Percentiles rank a stretch among this genome's conserved stretches.
phyloP scores from a whole-genome alignment of 345 rosid genomes.

The Erucastrum elatum region DNA sequence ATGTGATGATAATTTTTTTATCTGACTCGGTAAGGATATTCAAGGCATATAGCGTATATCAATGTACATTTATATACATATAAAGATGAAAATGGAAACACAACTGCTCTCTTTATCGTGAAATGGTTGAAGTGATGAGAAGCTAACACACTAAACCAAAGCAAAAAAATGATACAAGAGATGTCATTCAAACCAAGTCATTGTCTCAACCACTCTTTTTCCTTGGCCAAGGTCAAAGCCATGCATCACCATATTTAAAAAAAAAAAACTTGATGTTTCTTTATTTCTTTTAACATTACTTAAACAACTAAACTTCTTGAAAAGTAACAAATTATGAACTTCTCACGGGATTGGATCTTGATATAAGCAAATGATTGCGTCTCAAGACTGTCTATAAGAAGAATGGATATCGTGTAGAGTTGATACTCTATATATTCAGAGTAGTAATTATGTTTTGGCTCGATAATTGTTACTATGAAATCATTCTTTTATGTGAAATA shows the following conservation, averaged over 20 bases:
- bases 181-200: conserved; percentile 32
- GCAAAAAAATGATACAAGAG: neutral
- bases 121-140: conserved; percentile 36
- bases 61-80: neutral
- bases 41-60: too few relatives aligned
- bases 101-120: conserved; percentile 40
- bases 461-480: neutral
- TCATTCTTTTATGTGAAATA: neutral
- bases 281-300: too few relatives aligned
- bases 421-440: conserved; percentile 6
- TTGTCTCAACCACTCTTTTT: conserved; percentile 39
- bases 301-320: conserved; percentile 9
- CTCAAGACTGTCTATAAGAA: neutral
- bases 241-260: conserved; percentile 37
- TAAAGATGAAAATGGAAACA: conserved; percentile 23
- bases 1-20: neutral
- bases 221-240: conserved; percentile 39
- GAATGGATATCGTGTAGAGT: conserved; percentile 22
- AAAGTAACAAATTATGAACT: conserved; percentile 1
- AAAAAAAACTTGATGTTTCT: too few relatives aligned
- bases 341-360: neutral
- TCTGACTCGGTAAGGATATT: conserved; percentile 17
- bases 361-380: conserved; percentile 11
- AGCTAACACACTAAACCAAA: conserved; percentile 39
- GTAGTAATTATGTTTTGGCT: conserved; percentile 4